Percentiles rank a stretch among this genome's conserved stretches.
These are phyloP conservation scores for Coemansia brasiliensis DNA, from an alignment of 192 early-diverging fungal genomes.

Conservation along the genomic window DNA sequence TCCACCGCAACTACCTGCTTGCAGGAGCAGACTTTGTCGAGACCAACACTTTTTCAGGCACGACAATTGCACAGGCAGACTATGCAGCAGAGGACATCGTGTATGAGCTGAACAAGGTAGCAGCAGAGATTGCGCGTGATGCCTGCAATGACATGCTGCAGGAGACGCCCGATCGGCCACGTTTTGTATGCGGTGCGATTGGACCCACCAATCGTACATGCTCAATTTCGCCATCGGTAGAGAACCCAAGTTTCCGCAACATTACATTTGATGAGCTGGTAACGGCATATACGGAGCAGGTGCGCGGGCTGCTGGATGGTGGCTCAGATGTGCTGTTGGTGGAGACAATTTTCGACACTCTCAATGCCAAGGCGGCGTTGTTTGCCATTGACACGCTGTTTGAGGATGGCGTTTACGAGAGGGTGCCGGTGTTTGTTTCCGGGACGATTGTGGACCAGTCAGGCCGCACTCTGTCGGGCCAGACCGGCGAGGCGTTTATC, in stretches of 20 bases:
- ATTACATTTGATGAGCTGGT: slow-evolving; percentile 94
- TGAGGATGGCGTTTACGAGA: slow-evolving; percentile 73
- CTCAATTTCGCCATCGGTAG: slow-evolving; percentile 96
- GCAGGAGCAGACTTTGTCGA: slow-evolving; percentile 93
- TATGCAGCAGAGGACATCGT: slow-evolving; percentile 82
- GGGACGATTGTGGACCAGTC: slow-evolving; percentile 97
- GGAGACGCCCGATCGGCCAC: slow-evolving; percentile 72
- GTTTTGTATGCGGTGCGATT: slow-evolving; percentile 87
- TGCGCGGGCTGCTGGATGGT: slow-evolving; percentile 88
- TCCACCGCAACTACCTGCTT: slow-evolving; percentile 88
- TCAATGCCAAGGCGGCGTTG: slow-evolving; percentile 95
- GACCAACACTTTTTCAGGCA: slow-evolving; percentile 95
- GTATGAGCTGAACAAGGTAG: slow-evolving; percentile 91
- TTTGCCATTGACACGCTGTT: slow-evolving; percentile 89
- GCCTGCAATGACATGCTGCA: slow-evolving; percentile 81
- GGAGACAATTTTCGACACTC: slow-evolving; percentile 96
- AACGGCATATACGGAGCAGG: slow-evolving; percentile 87
- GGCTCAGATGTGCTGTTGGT: slow-evolving; percentile 91
- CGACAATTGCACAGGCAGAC: slow-evolving; percentile 90
- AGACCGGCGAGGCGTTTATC: slow-evolving; percentile 96
- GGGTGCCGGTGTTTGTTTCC: slow-evolving; percentile 73
- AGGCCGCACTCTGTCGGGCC: slow-evolving; percentile 93
- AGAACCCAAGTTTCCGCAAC: slow-evolving; percentile 93
- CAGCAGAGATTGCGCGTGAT: slow-evolving; percentile 80
- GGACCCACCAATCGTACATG: slow-evolving; percentile 94